Evolutionary conservation across 2,329 filamentous ascomycete genomes (phyloP), one percentile per base, ranked within the genome.

Genomic region (Karstenula rhodostoma): DNA sequence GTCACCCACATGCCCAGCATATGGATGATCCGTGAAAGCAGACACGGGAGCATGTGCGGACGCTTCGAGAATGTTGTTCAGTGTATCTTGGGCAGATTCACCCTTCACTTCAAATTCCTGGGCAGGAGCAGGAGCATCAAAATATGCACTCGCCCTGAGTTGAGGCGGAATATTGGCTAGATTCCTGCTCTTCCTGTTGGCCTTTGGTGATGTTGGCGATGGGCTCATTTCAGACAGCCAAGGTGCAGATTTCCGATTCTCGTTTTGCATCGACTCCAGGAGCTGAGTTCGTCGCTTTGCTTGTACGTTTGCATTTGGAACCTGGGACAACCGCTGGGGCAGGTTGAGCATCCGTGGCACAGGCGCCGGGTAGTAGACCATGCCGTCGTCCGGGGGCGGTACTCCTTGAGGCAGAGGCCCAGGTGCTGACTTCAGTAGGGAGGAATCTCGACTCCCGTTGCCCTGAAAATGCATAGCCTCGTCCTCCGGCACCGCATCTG

Each of bases 281-380:
- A 94, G 80, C 69, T 95, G 89, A 1, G 92, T 91, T 23, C 90
- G 88, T 56, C 92, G 87, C 67, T 89, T 86, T 58, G 93, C 89
- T 57, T 89, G 85, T 5, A 88, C 84, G 10, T 84, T 80, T 2
- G 86, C 80, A 56, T 90, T 86, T 9, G 90, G 88, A 55, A 88
- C 85, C 69, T 89, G 91, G 0, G 94, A 96, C 53, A 98, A 81
- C 69, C 93, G 91, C 47, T 93, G 93, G 0, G 95, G 95, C 13
- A 99, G 81, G 70, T 97, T 98, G 59, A 99, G 85, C 89, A 96
- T 94, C 63, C 91, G 89, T 3, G 95, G 95, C 2, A 99, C 95
- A 1, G 93, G 94, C 3, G 95, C 95, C 15, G 95, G 95, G 76
- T 99, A 99, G 78, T 90, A 98, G 10, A 97, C 87, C 92, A 98